Evolutionary conservation across 2,329 filamentous ascomycete genomes (phyloP).

Genomic region (Grosmannia huntii): DNA sequence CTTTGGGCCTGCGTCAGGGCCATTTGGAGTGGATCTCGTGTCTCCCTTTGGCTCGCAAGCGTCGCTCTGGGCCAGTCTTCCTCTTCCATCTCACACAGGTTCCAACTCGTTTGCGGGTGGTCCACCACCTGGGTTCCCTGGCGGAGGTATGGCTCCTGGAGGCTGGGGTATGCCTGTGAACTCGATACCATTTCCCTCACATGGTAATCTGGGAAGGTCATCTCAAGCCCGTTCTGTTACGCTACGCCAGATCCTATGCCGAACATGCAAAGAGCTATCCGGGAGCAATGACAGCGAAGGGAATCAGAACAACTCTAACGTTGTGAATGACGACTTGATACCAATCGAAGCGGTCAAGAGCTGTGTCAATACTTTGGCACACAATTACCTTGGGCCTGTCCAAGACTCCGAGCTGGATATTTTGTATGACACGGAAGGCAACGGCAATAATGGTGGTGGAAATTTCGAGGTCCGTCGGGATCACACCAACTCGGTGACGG

Average conservation of each 20-base stretch:
- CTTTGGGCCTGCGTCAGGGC: constrained; percentile 9
- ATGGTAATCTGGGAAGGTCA: constrained; percentile 26
- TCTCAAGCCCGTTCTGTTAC: constrained; percentile 52
- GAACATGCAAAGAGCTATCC: constrained; percentile 56
- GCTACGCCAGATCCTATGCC: constrained; percentile 62
- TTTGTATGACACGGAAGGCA: constrained; percentile 86
- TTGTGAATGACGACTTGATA: constrained; percentile 49
- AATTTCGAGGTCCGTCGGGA: constrained; percentile 59
- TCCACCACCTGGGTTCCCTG: constrained; percentile 3
- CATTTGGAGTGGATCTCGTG: constrained; percentile 8
- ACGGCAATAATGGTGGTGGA: constrained; percentile 76
- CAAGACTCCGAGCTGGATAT: constrained; percentile 59
- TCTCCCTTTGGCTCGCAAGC: constrained; percentile 10
- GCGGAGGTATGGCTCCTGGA: neutral
- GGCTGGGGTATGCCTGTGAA: constrained; percentile 6
- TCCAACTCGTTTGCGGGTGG: constrained; percentile 2
- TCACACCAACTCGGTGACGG: constrained; percentile 22
- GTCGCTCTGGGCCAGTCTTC: constrained; percentile 9
- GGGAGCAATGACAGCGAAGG: constrained; percentile 22
- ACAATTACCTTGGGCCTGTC: constrained; percentile 23
- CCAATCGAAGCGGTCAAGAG: constrained; percentile 56
- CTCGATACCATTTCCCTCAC: constrained; percentile 17
- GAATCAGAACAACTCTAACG: constrained; percentile 19
- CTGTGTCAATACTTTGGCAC: constrained; percentile 40
- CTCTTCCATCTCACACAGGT: neutral